A percentile compares a stretch with the other conserved stretches of the same genome.
Conservation (phyloP, 2,329 filamentous ascomycete species). For the Xylariaceae sp. region DNA sequence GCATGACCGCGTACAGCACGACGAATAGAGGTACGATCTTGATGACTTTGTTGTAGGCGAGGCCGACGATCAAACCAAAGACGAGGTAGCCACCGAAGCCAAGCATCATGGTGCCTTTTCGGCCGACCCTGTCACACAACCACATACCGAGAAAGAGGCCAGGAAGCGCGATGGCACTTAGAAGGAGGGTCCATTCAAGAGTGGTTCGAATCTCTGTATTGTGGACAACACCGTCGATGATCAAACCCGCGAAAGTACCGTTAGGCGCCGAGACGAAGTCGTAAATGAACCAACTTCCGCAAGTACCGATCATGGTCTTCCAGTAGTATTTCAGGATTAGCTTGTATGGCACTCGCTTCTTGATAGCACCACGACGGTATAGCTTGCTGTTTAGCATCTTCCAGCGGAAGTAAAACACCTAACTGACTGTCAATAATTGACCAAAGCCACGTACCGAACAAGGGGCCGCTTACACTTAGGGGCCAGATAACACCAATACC, state of each 20-base stretch:
- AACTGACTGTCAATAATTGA: background rate
- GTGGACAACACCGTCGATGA: constrained; percentile 11
- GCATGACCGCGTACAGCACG: constrained; percentile 13
- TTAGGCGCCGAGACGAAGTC: constrained; percentile 14
- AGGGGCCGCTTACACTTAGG: constrained; percentile 1
- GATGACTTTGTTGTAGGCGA: constrained; percentile 9
- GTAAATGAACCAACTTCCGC: constrained; percentile 13
- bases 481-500: constrained; percentile 12
- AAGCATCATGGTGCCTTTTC: constrained; percentile 13
- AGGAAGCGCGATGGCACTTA: constrained; percentile 4
- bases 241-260: constrained; percentile 9
- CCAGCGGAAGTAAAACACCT: constrained; percentile 15
- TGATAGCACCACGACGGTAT: constrained; percentile 11
- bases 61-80: constrained; percentile 11
- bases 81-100: constrained; percentile 11
- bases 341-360: constrained; percentile 10
- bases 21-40: constrained; percentile 14
- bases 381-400: constrained; percentile 15
- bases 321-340: constrained; percentile 11
- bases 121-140: constrained; percentile 10
- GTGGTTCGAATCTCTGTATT: constrained; percentile 7
- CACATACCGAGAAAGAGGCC: constrained; percentile 12
- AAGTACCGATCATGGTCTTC: constrained; percentile 11
- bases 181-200: constrained; percentile 10
- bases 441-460: no score